Conservation (phyloP, 2,329 filamentous ascomycete genomes). For the Rhynchosporium graminicola region DNA sequence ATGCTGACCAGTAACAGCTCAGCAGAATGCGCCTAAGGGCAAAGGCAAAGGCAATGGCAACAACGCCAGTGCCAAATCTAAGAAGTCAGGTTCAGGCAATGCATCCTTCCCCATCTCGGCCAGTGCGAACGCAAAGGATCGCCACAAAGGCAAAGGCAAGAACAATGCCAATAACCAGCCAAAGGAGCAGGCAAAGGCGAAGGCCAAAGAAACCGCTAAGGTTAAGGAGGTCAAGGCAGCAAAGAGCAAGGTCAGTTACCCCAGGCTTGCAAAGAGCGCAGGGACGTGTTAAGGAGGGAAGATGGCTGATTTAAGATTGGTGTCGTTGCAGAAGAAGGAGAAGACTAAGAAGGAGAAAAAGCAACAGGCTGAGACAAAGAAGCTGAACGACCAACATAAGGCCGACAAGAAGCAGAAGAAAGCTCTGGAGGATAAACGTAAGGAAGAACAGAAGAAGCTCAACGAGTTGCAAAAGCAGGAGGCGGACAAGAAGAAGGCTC, state of each 20-base stretch:
- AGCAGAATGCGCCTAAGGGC: neutral
- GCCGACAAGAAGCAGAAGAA: slow-evolving; percentile 8
- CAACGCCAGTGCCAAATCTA: neutral
- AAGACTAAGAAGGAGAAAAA: slow-evolving; percentile 10
- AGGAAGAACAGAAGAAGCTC: neutral
- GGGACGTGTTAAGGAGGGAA: neutral
- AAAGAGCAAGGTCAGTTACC: neutral
- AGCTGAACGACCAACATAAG: slow-evolving; percentile 2
- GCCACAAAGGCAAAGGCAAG: slow-evolving; percentile 12
- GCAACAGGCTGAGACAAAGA: slow-evolving; percentile 9
- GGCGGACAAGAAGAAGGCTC: slow-evolving; percentile 4
- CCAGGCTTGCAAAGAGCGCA: neutral
- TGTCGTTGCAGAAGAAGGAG: neutral
- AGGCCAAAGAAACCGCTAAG: neutral
- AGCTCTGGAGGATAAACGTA: slow-evolving; percentile 2
- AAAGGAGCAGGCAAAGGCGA: neutral
- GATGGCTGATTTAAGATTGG: neutral
- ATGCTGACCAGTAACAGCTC: neutral
- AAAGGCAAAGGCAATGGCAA: slow-evolving; percentile 6
- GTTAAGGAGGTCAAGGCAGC: neutral
- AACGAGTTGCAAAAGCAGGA: slow-evolving; percentile 9
- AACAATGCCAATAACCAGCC: neutral
- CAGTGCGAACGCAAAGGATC: slow-evolving; percentile 2
- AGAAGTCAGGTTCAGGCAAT: neutral
- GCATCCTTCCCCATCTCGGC: slow-evolving; percentile 5